phyloP scores from a whole-genome alignment of 805 yeast genomes.

The Hemisphaericaspora nanyangensis region DNA sequence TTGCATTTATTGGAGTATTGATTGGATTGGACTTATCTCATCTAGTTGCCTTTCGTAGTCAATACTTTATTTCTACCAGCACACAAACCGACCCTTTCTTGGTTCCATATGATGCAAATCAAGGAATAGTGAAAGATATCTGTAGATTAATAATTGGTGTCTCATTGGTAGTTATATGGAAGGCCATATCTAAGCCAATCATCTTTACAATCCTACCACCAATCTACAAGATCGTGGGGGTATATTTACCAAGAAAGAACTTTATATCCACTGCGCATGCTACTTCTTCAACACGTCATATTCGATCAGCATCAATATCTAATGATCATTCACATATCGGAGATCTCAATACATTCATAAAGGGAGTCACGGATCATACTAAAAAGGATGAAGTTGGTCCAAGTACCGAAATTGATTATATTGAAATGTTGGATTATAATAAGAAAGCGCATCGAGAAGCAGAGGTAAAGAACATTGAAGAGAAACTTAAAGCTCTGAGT shows the following conservation, averaged over 20 bases:
- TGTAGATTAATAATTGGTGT: constrained; percentile 63
- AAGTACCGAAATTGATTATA: constrained; percentile 36
- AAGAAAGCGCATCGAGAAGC: constrained; percentile 3
- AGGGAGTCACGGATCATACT: constrained; percentile 22
- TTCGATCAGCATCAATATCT: constrained; percentile 37
- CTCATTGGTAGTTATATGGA: constrained; percentile 64
- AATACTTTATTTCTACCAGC: constrained; percentile 19
- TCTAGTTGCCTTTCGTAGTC: constrained; percentile 42
- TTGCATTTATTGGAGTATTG: constrained; percentile 87
- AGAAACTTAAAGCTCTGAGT: background rate
- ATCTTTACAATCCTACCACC: constrained; percentile 58
- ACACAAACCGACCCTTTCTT: constrained; percentile 26
- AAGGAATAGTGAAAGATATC: constrained; percentile 40
- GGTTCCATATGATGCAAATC: constrained; percentile 28
- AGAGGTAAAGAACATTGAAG: background rate
- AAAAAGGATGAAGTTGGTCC: constrained; percentile 31
- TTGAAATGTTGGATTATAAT: constrained; percentile 36
- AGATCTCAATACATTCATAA: constrained; percentile 22
- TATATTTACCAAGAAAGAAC: constrained; percentile 37
- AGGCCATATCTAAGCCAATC: constrained; percentile 64
- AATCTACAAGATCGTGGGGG: constrained; percentile 42
- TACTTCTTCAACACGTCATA: constrained; percentile 25
- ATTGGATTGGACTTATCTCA: constrained; percentile 69
- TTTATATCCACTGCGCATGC: constrained; percentile 37
- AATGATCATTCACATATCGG: constrained; percentile 25